These are phyloP conservation scores for Phytophthora podocarpi DNA, from an alignment of 352 stramenopile genomes.

Conservation along the genomic window DNA sequence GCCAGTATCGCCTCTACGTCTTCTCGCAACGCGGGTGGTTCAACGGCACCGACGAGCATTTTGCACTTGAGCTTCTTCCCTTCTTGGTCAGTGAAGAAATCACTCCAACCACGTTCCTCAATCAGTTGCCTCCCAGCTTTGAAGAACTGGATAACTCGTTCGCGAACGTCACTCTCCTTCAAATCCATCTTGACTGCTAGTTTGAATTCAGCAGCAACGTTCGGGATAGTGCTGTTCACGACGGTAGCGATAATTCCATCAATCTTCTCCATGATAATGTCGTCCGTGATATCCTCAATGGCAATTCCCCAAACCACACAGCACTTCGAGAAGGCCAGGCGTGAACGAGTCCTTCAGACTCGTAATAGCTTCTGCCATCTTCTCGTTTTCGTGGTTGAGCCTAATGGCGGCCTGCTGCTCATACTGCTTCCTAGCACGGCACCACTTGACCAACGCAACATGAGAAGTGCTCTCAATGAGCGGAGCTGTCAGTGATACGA, in stretches of 20 bases:
- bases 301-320: constrained; percentile 11
- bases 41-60: too few relatives aligned
- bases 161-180: background rate
- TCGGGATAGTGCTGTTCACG: constrained; percentile 2
- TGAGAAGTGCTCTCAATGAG: too few relatives aligned
- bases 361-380: too few relatives aligned
- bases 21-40: too few relatives aligned
- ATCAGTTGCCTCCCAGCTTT: background rate
- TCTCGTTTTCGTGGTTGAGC: too few relatives aligned
- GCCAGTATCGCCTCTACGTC: too few relatives aligned
- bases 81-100: constrained; percentile 7
- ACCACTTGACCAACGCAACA: too few relatives aligned
- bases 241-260: constrained; percentile 5
- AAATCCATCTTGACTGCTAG: constrained; percentile 6
- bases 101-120: background rate
- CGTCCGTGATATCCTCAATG: background rate
- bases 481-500: too few relatives aligned
- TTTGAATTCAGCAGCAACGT: background rate
- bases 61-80: constrained; percentile 1
- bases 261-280: background rate
- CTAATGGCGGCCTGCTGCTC: too few relatives aligned
- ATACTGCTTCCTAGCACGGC: too few relatives aligned
- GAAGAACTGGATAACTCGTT: constrained; percentile 1
- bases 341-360: too few relatives aligned
- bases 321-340: background rate